Evolutionary conservation across 306 rosid species (phyloP).

Genomic region (Corylus americana): DNA sequence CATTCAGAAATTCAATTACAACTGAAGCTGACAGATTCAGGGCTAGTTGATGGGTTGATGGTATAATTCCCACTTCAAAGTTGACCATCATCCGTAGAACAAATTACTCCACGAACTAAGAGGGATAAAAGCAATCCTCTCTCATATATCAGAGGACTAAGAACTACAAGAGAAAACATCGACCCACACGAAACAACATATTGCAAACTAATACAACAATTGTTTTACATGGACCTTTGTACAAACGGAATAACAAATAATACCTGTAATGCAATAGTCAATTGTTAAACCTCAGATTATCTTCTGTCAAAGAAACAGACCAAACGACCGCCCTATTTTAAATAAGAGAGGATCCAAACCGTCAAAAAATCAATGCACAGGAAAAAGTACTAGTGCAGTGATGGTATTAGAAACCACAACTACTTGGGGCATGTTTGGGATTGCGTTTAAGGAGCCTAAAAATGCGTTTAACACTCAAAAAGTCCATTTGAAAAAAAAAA

Average conservation of each 20-base stretch:
- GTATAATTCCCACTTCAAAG: not conserved
- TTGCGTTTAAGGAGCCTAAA: too few species aligned
- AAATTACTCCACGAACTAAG: not conserved
- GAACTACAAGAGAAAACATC: not conserved
- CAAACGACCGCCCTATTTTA: not conserved
- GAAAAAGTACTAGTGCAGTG: not conserved
- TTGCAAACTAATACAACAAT: not conserved
- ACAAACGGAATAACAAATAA: not conserved
- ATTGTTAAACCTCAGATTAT: not conserved
- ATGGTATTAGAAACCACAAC: not conserved
- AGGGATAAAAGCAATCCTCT: not conserved
- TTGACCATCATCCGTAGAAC: constrained; percentile 1
- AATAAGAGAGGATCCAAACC: not conserved
- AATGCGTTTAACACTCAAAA: too few species aligned
- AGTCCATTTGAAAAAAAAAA: too few species aligned
- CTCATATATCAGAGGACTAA: not conserved
- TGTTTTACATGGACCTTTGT: not conserved
- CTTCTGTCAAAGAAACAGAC: not conserved
- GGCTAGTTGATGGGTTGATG: not conserved
- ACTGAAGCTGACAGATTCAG: not conserved
- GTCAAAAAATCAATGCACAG: not conserved
- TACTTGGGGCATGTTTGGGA: not conserved
- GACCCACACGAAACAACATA: not conserved
- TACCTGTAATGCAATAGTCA: not conserved
- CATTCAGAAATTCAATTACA: not conserved